Conservation (phyloP, 2,329 filamentous ascomycete genomes). For the Cyphellophora attinorum region DNA sequence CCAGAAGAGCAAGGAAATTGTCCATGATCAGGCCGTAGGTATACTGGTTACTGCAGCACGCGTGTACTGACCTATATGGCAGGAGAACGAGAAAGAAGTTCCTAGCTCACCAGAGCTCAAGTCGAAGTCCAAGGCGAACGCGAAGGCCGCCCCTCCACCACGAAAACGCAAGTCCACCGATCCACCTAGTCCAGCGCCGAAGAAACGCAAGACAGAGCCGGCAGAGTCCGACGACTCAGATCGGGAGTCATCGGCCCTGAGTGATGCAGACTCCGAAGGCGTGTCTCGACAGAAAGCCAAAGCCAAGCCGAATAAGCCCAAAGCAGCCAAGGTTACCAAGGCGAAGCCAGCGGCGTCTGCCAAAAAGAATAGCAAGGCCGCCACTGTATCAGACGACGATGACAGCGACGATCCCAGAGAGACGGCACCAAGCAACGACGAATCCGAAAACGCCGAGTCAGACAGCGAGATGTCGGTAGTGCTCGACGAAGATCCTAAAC, state of each 20-base stretch:
- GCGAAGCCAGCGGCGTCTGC: slow-evolving; percentile 1
- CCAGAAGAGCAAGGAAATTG: slow-evolving; percentile 41
- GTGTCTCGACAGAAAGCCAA: no score
- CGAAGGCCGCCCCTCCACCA: background rate
- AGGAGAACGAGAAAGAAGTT: slow-evolving; percentile 4
- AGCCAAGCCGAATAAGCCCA: slow-evolving; percentile 5
- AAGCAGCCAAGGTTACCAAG: background rate
- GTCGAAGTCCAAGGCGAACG: slow-evolving; percentile 4
- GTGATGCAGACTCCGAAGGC: background rate
- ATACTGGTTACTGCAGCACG: no score
- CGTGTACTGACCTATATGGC: no score
- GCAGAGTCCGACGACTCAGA: background rate
- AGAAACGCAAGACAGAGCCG: slow-evolving; percentile 5
- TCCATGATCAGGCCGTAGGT: slow-evolving; percentile 43
- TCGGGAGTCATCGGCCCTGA: background rate
- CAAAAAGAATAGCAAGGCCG: slow-evolving; percentile 2
- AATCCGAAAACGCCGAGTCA: slow-evolving; percentile 28
- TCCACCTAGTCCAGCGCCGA: slow-evolving; percentile 11
- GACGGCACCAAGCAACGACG: background rate
- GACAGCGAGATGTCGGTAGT: slow-evolving; percentile 64
- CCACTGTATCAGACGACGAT: slow-evolving; percentile 4
- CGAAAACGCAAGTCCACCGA: slow-evolving; percentile 14
- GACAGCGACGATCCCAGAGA: slow-evolving; percentile 3
- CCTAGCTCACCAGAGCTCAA: slow-evolving; percentile 4
- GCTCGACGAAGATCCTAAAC: slow-evolving; percentile 63